phyloP scores from a whole-genome alignment of 148 eudicot species.

The Chenopodium album region DNA sequence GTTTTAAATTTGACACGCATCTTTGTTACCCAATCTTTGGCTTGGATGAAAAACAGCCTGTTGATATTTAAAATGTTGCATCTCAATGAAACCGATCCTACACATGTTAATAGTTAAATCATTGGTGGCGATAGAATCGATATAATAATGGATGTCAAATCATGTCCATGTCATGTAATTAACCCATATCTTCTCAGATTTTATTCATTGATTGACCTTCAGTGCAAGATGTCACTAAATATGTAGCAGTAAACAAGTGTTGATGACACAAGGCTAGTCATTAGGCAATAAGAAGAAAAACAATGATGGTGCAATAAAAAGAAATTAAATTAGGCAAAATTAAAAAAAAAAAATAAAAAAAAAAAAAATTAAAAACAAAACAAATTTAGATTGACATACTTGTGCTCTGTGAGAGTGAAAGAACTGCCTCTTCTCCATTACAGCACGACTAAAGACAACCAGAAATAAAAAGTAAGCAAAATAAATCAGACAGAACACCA shows the following conservation, averaged over 20 bases:
- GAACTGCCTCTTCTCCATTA: constrained; percentile 87
- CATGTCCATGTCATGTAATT: neutral
- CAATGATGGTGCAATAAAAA: neutral
- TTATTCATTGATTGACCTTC: neutral
- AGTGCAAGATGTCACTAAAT: neutral
- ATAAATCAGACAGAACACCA: constrained; percentile 2
- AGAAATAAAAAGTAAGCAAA: neutral
- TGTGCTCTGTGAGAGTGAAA: constrained; percentile 98
- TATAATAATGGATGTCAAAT: neutral
- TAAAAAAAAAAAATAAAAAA: neutral
- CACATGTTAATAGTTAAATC: neutral
- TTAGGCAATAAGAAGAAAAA: neutral
- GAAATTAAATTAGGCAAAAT: constrained; percentile 5
- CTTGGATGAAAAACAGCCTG: no score
- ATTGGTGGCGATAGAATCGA: neutral
- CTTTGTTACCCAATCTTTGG: no score
- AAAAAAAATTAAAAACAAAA: neutral
- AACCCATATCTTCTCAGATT: neutral
- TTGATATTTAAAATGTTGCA: neutral
- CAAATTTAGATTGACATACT: constrained; percentile 36
- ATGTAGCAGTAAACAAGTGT: neutral
- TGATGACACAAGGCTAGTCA: neutral
- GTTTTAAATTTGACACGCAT: no score
- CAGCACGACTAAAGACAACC: constrained; percentile 58
- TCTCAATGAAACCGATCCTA: neutral